Conservation (phyloP, 352 stramenopile species). For the Globisporangium nunn region DNA sequence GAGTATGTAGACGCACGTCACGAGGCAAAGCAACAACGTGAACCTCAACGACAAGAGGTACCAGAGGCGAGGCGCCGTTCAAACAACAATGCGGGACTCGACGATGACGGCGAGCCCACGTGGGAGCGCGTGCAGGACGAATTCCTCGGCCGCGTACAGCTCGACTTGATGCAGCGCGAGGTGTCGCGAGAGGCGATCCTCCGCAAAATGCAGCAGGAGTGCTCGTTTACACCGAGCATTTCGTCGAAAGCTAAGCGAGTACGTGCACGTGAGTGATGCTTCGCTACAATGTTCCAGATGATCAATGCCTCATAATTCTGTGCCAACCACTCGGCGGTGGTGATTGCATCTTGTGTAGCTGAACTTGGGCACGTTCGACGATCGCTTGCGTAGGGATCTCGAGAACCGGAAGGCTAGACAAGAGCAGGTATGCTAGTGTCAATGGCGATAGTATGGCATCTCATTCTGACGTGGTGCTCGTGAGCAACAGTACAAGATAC, state of each 20-base stretch:
- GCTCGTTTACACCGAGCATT: slow-evolving; percentile 49
- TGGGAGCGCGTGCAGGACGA: slow-evolving; percentile 54
- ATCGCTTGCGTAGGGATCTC: slow-evolving; percentile 46
- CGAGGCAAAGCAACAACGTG: slow-evolving; percentile 11
- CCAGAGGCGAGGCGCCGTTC: neutral
- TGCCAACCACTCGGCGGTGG: no score
- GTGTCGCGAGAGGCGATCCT: slow-evolving; percentile 39
- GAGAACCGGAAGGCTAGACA: slow-evolving; percentile 31
- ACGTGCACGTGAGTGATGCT: neutral
- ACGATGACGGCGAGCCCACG: slow-evolving; percentile 8
- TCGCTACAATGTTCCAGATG: neutral
- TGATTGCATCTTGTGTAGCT: slow-evolving; percentile 14
- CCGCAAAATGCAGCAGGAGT: slow-evolving; percentile 43
- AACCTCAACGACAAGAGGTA: slow-evolving; percentile 5
- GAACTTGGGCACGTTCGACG: slow-evolving; percentile 46
- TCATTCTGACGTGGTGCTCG: neutral
- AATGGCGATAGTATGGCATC: neutral
- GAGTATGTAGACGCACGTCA: slow-evolving; percentile 17
- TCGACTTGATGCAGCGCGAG: slow-evolving; percentile 50
- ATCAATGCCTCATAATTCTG: neutral
- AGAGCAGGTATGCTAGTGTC: neutral
- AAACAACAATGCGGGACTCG: neutral
- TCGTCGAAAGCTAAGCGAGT: slow-evolving; percentile 32
- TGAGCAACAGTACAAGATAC: slow-evolving; percentile 1
- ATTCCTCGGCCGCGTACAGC: slow-evolving; percentile 56